phyloP scores from a whole-genome alignment of 176 grass and related monocot species.

The Oryza meyeriana region DNA sequence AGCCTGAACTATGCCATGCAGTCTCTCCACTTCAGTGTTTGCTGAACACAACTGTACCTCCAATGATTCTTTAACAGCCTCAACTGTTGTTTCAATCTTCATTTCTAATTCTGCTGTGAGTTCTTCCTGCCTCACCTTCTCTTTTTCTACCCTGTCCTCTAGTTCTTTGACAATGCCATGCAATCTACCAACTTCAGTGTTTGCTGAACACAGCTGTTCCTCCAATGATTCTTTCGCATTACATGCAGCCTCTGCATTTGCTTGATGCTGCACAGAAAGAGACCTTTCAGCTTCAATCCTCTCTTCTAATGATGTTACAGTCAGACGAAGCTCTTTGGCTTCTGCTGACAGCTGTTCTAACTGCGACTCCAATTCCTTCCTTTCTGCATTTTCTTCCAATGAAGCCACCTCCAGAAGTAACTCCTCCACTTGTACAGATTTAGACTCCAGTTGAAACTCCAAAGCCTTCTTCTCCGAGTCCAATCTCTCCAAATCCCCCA shows the following conservation, averaged over 20 bases:
- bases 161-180: slow-evolving; percentile 35
- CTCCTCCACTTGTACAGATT: slow-evolving; percentile 49
- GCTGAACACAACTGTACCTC: slow-evolving; percentile 58
- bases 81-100: slow-evolving; percentile 34
- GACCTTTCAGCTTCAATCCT: slow-evolving; percentile 47
- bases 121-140: slow-evolving; percentile 52
- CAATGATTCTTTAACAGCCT: slow-evolving; percentile 41
- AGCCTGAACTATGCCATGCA: slow-evolving; percentile 32
- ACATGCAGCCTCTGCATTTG: slow-evolving; percentile 28
- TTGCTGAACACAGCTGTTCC: slow-evolving; percentile 50
- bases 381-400: slow-evolving; percentile 64
- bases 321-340: slow-evolving; percentile 44
- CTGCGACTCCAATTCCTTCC: slow-evolving; percentile 59
- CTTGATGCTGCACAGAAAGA: slow-evolving; percentile 49
- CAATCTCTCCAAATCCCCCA: slow-evolving; percentile 47
- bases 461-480: slow-evolving; percentile 55
- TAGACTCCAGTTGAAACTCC: slow-evolving; percentile 58
- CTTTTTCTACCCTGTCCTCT: slow-evolving; percentile 47
- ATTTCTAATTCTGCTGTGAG: slow-evolving; percentile 14
- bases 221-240: slow-evolving; percentile 52
- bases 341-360: slow-evolving; percentile 51
- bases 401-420: slow-evolving; percentile 52
- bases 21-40: slow-evolving; percentile 42
- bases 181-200: slow-evolving; percentile 46
- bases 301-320: slow-evolving; percentile 63